Evolutionary conservation across 176 grass and related monocot species (phyloP).

Genomic region (Saccharum spontaneum): DNA sequence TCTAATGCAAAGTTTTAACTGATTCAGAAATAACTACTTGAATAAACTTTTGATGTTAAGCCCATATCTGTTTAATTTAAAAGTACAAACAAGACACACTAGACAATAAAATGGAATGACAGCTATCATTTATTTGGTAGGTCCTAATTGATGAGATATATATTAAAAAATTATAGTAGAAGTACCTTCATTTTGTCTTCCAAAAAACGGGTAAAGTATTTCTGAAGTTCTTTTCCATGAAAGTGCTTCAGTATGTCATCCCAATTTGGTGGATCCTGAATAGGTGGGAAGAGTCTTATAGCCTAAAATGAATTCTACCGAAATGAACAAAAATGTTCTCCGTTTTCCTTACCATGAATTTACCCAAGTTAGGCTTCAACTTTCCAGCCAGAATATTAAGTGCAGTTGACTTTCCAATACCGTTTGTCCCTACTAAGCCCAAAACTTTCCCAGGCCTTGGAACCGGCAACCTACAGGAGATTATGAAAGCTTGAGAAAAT

Average conservation of each 20-base stretch:
- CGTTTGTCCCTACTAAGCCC: conserved; percentile 80
- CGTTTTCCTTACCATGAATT: conserved; percentile 63
- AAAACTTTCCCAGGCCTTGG: conserved; percentile 83
- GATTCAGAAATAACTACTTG: neutral
- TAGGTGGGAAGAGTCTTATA: conserved; percentile 27
- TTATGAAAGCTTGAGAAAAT: neutral
- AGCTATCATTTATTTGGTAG: neutral
- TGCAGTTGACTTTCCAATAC: conserved; percentile 86
- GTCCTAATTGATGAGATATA: neutral
- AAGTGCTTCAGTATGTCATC: conserved; percentile 83
- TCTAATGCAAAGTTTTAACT: neutral
- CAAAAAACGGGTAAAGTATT: conserved; percentile 71
- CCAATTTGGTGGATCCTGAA: conserved; percentile 74
- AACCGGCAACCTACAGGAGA: conserved; percentile 60
- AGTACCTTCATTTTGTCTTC: conserved; percentile 82
- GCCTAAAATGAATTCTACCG: neutral
- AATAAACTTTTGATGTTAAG: neutral
- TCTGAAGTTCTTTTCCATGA: conserved; percentile 75
- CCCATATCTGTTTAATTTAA: neutral
- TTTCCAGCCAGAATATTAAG: conserved; percentile 72
- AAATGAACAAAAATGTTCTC: neutral
- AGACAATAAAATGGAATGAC: neutral
- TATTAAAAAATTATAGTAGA: neutral
- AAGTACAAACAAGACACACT: neutral
- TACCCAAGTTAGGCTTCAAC: conserved; percentile 84